phyloP scores from a whole-genome alignment of 2,329 filamentous ascomycete species.

The Nothopassalora personata region DNA sequence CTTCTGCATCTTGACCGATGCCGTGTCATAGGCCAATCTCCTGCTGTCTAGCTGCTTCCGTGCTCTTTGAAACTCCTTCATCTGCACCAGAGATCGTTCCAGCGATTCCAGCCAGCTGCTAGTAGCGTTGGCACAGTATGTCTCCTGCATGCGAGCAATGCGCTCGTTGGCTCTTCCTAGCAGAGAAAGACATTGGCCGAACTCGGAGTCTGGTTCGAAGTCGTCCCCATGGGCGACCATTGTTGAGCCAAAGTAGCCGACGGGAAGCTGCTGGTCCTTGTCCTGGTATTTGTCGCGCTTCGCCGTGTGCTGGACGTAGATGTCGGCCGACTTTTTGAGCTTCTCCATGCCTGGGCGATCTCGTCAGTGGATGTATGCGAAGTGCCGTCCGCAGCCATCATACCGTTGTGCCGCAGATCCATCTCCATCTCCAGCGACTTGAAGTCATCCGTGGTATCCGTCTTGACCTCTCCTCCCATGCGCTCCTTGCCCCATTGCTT shows the following conservation, averaged over 20 bases:
- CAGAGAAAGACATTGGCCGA: constrained; percentile 74
- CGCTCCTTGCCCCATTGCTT: constrained; percentile 98
- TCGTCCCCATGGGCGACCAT: constrained; percentile 91
- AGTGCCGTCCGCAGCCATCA: constrained; percentile 18
- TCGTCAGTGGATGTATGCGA: neutral
- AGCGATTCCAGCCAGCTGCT: constrained; percentile 86
- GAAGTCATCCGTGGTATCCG: constrained; percentile 83
- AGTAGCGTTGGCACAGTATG: constrained; percentile 71
- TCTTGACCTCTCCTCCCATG: constrained; percentile 89
- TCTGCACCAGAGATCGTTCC: constrained; percentile 81
- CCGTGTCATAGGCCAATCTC: constrained; percentile 84
- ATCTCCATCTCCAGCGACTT: constrained; percentile 86
- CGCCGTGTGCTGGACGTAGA: constrained; percentile 81
- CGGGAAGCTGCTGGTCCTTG: constrained; percentile 77
- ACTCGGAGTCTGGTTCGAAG: constrained; percentile 85
- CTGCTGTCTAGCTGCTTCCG: constrained; percentile 92
- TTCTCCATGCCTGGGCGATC: constrained; percentile 70
- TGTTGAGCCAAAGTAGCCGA: constrained; percentile 71
- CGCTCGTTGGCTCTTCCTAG: constrained; percentile 85
- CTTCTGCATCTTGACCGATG: constrained; percentile 84
- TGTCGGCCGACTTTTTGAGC: constrained; percentile 77
- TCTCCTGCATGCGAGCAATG: constrained; percentile 78
- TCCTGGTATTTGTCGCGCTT: constrained; percentile 81
- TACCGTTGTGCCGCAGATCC: constrained; percentile 82
- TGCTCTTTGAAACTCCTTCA: constrained; percentile 92